Evolutionary conservation across 768 basidiomycete genomes (phyloP).

Genomic region (Rubroboletus satanas): DNA sequence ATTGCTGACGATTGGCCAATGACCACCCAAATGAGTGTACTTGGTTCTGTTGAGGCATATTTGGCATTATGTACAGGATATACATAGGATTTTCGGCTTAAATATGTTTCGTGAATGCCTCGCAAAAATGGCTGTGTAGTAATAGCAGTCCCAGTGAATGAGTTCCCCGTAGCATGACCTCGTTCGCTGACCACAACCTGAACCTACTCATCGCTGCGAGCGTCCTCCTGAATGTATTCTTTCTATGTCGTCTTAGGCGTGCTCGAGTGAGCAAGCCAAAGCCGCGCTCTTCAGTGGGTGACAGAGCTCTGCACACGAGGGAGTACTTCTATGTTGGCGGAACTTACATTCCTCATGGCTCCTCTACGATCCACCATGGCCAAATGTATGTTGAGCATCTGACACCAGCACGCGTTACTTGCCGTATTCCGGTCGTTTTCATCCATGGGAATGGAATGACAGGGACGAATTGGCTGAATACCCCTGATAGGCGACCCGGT

Average conservation of each 20-base stretch:
- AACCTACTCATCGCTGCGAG: constrained; percentile 10
- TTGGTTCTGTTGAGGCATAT: too few species aligned
- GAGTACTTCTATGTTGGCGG: constrained; percentile 49
- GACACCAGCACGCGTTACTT: constrained; percentile 36
- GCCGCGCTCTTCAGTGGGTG: neutral
- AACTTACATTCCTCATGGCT: constrained; percentile 33
- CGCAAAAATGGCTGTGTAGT: too few species aligned
- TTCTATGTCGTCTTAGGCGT: constrained; percentile 8
- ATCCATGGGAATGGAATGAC: constrained; percentile 54
- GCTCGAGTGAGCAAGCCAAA: neutral
- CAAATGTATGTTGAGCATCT: constrained; percentile 55
- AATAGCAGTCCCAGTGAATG: neutral
- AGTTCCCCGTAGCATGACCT: constrained; percentile 3
- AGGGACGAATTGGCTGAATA: constrained; percentile 49
- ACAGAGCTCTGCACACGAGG: constrained; percentile 42
- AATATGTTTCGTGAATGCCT: too few species aligned
- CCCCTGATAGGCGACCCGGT: constrained; percentile 50
- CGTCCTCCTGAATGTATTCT: constrained; percentile 17
- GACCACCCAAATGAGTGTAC: too few species aligned
- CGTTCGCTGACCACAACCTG: constrained; percentile 1
- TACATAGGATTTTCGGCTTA: too few species aligned
- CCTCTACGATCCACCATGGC: constrained; percentile 38
- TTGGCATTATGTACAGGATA: too few species aligned
- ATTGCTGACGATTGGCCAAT: too few species aligned
- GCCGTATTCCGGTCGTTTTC: constrained; percentile 41